Conservation (phyloP, 495 filamentous ascomycete species). For the Podospora fimiseda region DNA sequence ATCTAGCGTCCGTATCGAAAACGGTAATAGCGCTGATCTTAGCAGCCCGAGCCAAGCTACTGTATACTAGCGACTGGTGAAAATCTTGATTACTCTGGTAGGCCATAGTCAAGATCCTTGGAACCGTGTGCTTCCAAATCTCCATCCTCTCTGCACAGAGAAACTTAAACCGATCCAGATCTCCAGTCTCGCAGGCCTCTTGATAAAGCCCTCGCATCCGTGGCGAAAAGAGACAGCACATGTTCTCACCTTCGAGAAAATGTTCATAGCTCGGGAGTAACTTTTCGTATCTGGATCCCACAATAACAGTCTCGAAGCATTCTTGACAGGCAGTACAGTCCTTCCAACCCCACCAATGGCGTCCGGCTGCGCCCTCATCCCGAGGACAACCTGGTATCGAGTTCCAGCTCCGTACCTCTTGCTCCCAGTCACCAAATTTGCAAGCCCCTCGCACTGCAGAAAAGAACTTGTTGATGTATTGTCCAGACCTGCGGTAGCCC, state of each 20-base stretch:
- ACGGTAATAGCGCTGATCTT: too few species aligned
- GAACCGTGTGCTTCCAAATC: background rate
- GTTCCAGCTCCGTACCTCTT: background rate
- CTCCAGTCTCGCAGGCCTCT: background rate
- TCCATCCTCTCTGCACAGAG: background rate
- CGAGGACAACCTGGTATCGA: background rate
- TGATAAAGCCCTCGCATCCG: background rate
- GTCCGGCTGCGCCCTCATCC: background rate
- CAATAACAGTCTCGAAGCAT: background rate
- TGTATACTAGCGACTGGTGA: too few species aligned
- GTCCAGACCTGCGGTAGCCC: background rate
- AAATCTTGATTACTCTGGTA: too few species aligned
- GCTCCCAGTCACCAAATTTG: background rate
- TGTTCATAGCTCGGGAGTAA: background rate
- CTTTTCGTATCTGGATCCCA: background rate
- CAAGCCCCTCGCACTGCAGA: background rate
- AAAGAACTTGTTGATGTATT: background rate
- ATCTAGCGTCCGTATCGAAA: too few species aligned
- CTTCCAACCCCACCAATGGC: background rate
- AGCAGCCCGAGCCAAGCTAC: too few species aligned
- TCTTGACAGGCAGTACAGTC: background rate
- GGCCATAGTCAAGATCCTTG: too few species aligned
- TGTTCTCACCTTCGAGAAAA: background rate
- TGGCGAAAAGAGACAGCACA: background rate
- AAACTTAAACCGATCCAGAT: background rate